Conservation (phyloP, 345 rosid species). For the Theobroma cacao region DNA sequence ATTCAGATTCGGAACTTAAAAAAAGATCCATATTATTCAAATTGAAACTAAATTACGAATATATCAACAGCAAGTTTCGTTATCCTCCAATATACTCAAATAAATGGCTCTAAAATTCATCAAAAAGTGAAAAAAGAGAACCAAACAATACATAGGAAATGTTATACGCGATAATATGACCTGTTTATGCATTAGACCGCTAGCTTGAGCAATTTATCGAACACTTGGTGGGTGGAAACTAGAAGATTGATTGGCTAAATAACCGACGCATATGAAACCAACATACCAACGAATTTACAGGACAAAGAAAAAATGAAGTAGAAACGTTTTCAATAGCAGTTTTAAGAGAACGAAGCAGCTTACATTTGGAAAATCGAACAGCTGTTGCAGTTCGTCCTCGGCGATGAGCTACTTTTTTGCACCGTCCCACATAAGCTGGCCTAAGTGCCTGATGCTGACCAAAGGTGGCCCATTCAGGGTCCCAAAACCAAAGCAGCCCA, state of each 20-base stretch:
- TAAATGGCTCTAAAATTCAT: not conserved
- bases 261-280: not conserved
- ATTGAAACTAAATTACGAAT: not conserved
- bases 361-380: not conserved
- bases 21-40: not conserved
- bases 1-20: not conserved
- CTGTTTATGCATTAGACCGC: not conserved
- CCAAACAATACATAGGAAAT: not conserved
- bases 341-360: not conserved
- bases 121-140: not conserved
- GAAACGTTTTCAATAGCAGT: not conserved
- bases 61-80: not conserved
- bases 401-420: not conserved
- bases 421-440: not conserved
- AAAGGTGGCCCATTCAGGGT: not conserved
- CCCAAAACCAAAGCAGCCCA: not conserved
- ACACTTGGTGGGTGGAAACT: constrained; percentile 22
- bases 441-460: not conserved
- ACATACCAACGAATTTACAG: not conserved
- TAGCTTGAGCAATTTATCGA: constrained; percentile 33
- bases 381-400: not conserved
- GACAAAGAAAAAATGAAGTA: not conserved
- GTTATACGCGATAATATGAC: not conserved
- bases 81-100: not conserved
- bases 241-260: not conserved